Evolutionary conservation across 1,284 basidiomycete genomes (phyloP).

Genomic region (Ceratorhiza oryzae-sativae): DNA sequence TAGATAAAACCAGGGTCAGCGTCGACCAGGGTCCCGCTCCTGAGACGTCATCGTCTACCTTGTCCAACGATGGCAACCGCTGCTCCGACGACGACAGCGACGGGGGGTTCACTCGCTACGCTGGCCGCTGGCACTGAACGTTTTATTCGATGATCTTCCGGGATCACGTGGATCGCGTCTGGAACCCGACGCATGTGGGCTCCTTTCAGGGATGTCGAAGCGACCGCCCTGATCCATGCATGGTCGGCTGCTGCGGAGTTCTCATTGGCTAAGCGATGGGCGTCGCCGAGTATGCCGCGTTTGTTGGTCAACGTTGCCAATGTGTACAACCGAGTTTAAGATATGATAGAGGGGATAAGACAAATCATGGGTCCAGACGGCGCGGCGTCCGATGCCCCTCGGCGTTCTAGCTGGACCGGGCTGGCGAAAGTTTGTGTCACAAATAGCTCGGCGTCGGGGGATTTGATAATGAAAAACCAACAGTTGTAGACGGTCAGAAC

Average conservation of each 20-base stretch:
- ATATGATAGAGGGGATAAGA: too few species aligned
- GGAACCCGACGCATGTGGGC: neutral
- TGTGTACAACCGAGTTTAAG: too few species aligned
- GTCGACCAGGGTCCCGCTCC: neutral
- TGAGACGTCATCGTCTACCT: neutral
- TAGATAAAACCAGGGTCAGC: conserved; percentile 10
- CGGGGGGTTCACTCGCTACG: neutral
- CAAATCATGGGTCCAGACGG: too few species aligned
- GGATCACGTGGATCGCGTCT: conserved; percentile 1
- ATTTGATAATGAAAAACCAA: too few species aligned
- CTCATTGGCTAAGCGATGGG: neutral
- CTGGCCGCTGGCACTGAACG: neutral
- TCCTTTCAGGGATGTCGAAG: neutral
- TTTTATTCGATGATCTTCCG: conserved; percentile 3
- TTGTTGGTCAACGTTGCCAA: too few species aligned
- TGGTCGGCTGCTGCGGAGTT: neutral
- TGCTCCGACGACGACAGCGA: neutral
- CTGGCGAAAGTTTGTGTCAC: too few species aligned
- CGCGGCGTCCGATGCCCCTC: too few species aligned
- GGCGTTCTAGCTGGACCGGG: too few species aligned
- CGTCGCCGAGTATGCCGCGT: neutral
- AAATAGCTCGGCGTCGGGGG: too few species aligned
- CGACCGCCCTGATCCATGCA: neutral
- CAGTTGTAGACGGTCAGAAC: too few species aligned
- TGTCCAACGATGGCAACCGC: neutral